phyloP scores from a whole-genome alignment of 2,329 filamentous ascomycete species.

The Fusarium globosum region DNA sequence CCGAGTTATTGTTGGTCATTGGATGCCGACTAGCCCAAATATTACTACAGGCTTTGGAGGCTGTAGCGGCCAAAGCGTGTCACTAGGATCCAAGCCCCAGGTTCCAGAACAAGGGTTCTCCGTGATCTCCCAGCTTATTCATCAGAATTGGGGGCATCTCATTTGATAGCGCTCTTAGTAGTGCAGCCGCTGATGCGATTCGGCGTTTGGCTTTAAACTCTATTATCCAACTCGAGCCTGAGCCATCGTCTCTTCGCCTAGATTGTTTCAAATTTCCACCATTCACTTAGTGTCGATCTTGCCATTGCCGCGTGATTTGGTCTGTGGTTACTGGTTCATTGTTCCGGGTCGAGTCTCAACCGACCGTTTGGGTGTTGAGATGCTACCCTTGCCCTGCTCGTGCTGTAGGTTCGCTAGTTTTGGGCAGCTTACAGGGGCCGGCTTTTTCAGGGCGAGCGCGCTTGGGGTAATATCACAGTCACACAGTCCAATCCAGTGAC shows the following conservation, averaged over 20 bases:
- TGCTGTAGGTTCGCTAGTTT: not conserved
- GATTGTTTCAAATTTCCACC: not conserved
- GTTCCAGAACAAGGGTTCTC: not conserved
- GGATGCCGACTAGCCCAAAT: not conserved
- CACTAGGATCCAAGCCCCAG: not conserved
- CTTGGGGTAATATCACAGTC: not conserved
- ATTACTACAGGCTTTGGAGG: not conserved
- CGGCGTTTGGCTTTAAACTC: conserved; percentile 14
- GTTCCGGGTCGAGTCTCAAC: not conserved
- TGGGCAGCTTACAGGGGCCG: not conserved
- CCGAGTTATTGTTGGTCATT: not conserved
- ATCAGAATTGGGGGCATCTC: not conserved
- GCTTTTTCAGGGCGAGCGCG: conserved; percentile 3
- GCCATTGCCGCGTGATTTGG: not conserved
- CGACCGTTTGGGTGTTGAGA: not conserved
- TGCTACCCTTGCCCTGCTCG: not conserved
- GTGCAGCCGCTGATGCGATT: not conserved
- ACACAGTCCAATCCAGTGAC: not conserved
- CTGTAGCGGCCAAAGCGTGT: not conserved
- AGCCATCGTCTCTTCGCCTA: not conserved
- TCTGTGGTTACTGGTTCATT: not conserved
- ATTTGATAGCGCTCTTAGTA: not conserved
- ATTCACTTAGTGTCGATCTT: not conserved
- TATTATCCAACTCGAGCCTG: not conserved
- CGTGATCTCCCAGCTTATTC: not conserved